Evolutionary conservation across 352 stramenopile species (phyloP), one percentile per base, ranked within the genome.

Genomic region (Globisporangium okanoganense): DNA sequence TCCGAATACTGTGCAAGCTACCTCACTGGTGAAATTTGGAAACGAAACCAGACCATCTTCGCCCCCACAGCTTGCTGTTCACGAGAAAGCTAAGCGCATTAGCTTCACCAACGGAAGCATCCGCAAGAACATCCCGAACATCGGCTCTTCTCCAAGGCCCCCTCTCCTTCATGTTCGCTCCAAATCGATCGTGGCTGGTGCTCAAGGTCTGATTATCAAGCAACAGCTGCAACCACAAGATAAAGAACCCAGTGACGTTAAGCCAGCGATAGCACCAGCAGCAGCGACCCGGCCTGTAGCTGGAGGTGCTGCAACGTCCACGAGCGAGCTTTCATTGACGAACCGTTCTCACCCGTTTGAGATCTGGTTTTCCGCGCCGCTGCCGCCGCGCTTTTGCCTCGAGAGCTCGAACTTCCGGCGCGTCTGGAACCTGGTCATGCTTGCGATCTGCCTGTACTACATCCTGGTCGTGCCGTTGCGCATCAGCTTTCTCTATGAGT

Each of bases 381-480:
- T 62, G 1, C 66, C 63, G 5, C 56, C 66, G 1, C 54, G 60
- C 3, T 72, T 74, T 36, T 71, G 54, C 16, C 25, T 76, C 31
- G 67, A 76, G 31, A 58, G 63, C 38, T 76, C 72, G 9, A 38
- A 58, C 1, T 75, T 75, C n/a, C 57, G 69, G 1, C 53, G 56
- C 2, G 6, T 40, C 9, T 78, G 71, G 71, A 54, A 73, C 25
- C 24, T 36, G 10, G 22, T 73, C 4, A 78, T 78, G 67, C 51
- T 73, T 13, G 13, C 7, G 3, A 65, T 71, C n/a, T 75, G 66
- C 33, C 53, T 62, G 6, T 78, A 78, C 49, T 78, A 65, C 54
- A 56, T 66, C 2, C 38, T 75, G n/a, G 58, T 75, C 12, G 43
- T 78, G n/a, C 67, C 67, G 12, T 75, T 78, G 45, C 71, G 71